Evolutionary conservation across 371 early-diverging fungal species (phyloP).

Genomic region (Haplosporangium sp.): DNA sequence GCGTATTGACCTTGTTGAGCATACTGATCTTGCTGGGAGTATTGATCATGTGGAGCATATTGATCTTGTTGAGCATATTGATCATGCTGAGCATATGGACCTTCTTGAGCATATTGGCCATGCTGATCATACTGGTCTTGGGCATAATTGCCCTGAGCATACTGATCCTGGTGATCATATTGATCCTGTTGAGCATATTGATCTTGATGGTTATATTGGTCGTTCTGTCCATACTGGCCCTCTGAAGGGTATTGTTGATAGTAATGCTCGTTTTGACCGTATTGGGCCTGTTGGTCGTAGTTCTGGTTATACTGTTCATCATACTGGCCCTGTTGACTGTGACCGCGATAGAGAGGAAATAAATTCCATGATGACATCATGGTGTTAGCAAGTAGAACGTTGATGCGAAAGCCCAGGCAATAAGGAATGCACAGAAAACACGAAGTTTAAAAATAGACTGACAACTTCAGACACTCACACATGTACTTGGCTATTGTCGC

Average conservation of each 20-base stretch:
- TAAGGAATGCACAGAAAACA: too few relatives aligned
- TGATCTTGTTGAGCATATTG: constrained; percentile 29
- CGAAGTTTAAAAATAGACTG: neutral
- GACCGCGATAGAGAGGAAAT: neutral
- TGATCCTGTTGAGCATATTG: too few relatives aligned
- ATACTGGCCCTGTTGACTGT: constrained; percentile 33
- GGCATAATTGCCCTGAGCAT: neutral
- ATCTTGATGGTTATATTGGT: too few relatives aligned
- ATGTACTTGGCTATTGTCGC: constrained; percentile 23
- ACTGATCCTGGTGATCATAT: constrained; percentile 1
- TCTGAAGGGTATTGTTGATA: neutral
- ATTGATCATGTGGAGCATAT: constrained; percentile 27
- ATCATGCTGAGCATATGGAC: neutral
- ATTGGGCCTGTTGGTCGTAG: neutral
- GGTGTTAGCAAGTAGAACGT: neutral
- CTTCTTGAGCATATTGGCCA: neutral
- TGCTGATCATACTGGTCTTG: neutral
- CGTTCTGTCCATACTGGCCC: too few relatives aligned
- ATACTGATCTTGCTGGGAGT: constrained; percentile 20
- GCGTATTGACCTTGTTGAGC: constrained; percentile 33
- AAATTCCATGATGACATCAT: constrained; percentile 1
- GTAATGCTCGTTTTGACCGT: neutral
- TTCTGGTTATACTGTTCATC: constrained; percentile 24
- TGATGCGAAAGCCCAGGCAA: too few relatives aligned
- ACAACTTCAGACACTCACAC: constrained; percentile 5